Evolutionary conservation across 257 asterid species (phyloP), one percentile per base, ranked within the genome.

Genomic region (Echites panduratus): DNA sequence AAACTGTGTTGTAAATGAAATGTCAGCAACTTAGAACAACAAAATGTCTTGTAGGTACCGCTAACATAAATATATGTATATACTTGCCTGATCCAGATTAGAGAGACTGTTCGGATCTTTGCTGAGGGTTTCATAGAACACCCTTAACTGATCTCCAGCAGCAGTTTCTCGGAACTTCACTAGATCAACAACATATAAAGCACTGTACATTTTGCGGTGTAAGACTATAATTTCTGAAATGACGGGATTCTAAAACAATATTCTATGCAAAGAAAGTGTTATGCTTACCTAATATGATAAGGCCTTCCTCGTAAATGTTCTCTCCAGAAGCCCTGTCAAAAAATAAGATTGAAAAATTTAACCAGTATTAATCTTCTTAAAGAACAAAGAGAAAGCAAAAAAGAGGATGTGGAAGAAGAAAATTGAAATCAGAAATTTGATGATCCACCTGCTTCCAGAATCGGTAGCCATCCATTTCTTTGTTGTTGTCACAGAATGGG

Each of bases 21-120:
- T 24, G 45, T 7, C 38, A 1, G n/a, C 45, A 22, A 24, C 32
- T 47, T 22, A 45, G 43, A 44, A n/a, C 41, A 47, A 68, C 53
- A 35, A 63, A 38, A 11, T 63, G 5, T 24, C 64, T 17, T 7
- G 70, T 20, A 35, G 70, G 27, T 35, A 65, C 20, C 7, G 19
- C 24, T 59, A 67, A 49, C 7, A 48, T 13, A 63, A 29, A 19
- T n/a, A 77, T 45, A 9, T 10, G 10, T 20, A 49, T 49, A 1
- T 49, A 49, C 88, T 85, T 78, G 77, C 98, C 98, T 92, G 99
- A 80, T 95, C 99, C 81, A 95, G 93, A 86, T 92, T 95, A 38
- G 97, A 92, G 59, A 95, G 95, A 87, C 98, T 95, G 83, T 95
- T 95, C 66, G 99, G 99, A 85, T 92, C 99, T 82, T 90, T 95